Conservation (phyloP, 1,139 yeast genomes). For the Magnusiomyces suaveolens region DNA sequence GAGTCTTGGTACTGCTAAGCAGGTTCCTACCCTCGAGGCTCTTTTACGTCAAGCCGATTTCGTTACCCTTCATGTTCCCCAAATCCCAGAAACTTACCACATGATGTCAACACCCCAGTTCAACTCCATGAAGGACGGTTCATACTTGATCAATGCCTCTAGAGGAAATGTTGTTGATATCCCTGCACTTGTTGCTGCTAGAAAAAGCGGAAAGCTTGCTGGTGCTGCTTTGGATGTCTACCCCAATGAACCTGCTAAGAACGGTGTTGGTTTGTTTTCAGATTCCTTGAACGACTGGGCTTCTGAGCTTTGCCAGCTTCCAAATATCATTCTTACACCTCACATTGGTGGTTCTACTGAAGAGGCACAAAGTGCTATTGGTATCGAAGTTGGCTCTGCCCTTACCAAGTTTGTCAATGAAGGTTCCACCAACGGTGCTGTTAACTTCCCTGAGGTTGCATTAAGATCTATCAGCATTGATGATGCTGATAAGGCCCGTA, state of each 20-base stretch:
- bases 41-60: slow-evolving; percentile 76
- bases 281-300: slow-evolving; percentile 74
- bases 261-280: slow-evolving; percentile 73
- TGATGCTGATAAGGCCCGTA: slow-evolving; percentile 74
- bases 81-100: slow-evolving; percentile 82
- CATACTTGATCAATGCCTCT: slow-evolving; percentile 89
- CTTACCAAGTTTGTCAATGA: slow-evolving; percentile 88
- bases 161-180: slow-evolving; percentile 97
- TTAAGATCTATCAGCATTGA: slow-evolving; percentile 87
- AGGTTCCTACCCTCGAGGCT: slow-evolving; percentile 76
- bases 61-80: slow-evolving; percentile 92
- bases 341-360: slow-evolving; percentile 99
- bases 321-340: slow-evolving; percentile 89
- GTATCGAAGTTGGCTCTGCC: slow-evolving; percentile 85
- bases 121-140: slow-evolving; percentile 93
- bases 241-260: slow-evolving; percentile 97
- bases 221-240: slow-evolving; percentile 97
- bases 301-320: slow-evolving; percentile 66
- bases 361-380: slow-evolving; percentile 97
- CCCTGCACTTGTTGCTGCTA: slow-evolving; percentile 83
- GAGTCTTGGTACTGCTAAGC: slow-evolving; percentile 96
- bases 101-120: slow-evolving; percentile 85
- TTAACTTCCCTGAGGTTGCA: slow-evolving; percentile 97
- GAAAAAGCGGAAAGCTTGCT: slow-evolving; percentile 87
- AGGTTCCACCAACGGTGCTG: slow-evolving; percentile 94